Conservation (phyloP, 257 asterid genomes). For the Plantago major region DNA sequence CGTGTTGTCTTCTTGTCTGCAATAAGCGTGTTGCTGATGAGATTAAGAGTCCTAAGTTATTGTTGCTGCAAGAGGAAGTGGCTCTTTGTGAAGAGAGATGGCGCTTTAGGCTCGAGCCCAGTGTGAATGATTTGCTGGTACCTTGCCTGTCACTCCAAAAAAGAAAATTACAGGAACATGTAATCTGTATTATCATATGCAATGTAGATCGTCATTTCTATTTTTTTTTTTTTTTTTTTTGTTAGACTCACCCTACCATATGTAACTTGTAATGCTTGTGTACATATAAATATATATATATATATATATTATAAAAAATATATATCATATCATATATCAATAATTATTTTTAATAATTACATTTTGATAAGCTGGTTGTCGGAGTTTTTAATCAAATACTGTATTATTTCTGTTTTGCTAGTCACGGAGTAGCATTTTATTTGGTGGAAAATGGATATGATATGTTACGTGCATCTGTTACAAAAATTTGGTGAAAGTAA, state of each 20-base stretch:
- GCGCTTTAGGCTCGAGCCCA: conserved; percentile 7
- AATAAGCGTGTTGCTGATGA: conserved; percentile 8
- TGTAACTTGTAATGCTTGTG: conserved; percentile 2
- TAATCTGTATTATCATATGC: not conserved
- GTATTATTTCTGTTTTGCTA: too few species aligned
- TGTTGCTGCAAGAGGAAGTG: conserved; percentile 1
- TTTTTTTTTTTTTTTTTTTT: too few species aligned
- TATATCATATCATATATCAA: not conserved
- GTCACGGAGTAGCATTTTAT: too few species aligned
- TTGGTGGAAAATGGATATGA: too few species aligned
- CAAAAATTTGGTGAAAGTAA: too few species aligned
- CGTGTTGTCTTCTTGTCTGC: not conserved
- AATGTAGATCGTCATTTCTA: conserved; percentile 1
- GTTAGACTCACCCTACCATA: not conserved
- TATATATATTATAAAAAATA: not conserved
- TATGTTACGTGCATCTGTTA: too few species aligned
- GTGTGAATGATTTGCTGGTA: conserved; percentile 10
- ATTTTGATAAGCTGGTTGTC: not conserved
- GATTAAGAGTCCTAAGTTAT: not conserved
- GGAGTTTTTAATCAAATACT: too few species aligned
- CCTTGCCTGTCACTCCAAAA: not conserved
- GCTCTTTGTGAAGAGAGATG: conserved; percentile 8
- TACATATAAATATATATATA: conserved; percentile 4
- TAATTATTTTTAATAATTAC: too few species aligned
- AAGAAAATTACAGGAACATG: not conserved